phyloP scores from a whole-genome alignment of 306 rosid genomes.

The Albizia julibrissin region DNA sequence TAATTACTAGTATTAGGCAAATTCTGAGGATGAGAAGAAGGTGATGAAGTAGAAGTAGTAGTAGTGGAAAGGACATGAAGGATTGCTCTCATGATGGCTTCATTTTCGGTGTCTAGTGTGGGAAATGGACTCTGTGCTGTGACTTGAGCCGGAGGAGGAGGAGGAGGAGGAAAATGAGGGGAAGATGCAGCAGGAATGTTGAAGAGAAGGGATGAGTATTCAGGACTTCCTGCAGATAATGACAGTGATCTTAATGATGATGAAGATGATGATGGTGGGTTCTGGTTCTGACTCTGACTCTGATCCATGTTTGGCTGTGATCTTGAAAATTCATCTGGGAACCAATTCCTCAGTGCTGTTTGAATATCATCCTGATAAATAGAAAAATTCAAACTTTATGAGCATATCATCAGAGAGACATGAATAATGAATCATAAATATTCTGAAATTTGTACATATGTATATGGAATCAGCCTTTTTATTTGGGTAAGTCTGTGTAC shows the following conservation, averaged over 20 bases:
- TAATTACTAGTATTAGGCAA: not conserved
- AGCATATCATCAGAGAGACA: not conserved
- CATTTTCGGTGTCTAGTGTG: not conserved
- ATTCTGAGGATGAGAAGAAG: constrained; percentile 4
- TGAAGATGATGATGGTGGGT: constrained; percentile 71
- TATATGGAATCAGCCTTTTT: no score
- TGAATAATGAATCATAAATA: not conserved
- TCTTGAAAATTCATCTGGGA: constrained; percentile 53
- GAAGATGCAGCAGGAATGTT: constrained; percentile 50
- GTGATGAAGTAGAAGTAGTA: not conserved
- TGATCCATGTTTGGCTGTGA: constrained; percentile 40
- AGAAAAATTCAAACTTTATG: not conserved
- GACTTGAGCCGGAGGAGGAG: constrained; percentile 11
- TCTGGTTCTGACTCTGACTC: constrained; percentile 23
- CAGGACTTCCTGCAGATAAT: constrained; percentile 75
- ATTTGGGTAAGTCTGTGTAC: no score
- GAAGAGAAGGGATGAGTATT: constrained; percentile 65
- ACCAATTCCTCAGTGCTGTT: constrained; percentile 55
- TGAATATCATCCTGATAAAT: constrained; percentile 48
- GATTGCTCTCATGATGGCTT: constrained; percentile 8
- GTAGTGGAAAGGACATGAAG: not conserved
- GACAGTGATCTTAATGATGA: constrained; percentile 69
- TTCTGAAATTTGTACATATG: not conserved
- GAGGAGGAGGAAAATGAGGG: constrained; percentile 31
- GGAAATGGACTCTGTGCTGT: not conserved